Conservation (phyloP, 345 rosid genomes). For the Lenwebbia sp. region DNA sequence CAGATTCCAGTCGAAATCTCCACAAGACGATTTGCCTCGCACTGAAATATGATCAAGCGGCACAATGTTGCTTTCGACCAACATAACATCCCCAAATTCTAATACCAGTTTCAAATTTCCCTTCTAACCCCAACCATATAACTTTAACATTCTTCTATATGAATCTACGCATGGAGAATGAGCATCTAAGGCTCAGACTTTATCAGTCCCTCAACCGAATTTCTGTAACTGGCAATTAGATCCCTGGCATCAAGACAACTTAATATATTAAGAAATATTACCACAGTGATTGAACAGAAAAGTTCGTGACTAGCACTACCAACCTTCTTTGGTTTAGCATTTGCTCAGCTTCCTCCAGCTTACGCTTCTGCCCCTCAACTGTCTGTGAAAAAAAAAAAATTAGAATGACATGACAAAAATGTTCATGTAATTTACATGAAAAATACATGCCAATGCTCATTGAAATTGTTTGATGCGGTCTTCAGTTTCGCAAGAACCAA, state of each 20-base stretch:
- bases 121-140: background rate
- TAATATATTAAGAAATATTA: background rate
- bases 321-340: conserved; percentile 49
- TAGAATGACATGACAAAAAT: background rate
- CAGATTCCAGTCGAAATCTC: background rate
- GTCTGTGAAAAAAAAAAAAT: conserved; percentile 31
- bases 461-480: background rate
- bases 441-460: background rate
- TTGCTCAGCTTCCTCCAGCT: conserved; percentile 58
- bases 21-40: background rate
- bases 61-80: background rate
- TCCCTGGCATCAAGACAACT: conserved; percentile 33
- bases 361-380: conserved; percentile 60
- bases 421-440: background rate
- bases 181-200: conserved; percentile 33
- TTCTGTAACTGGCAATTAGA: conserved; percentile 44
- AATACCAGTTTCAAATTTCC: background rate
- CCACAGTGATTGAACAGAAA: background rate
- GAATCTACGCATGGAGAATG: background rate
- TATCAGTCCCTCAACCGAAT: conserved; percentile 51
- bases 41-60: background rate
- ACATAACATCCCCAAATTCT: background rate
- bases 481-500: background rate
- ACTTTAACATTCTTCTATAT: background rate
- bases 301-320: background rate